Evolutionary conservation across 73 alveolate genomes (phyloP).

Genomic region (Paramecium caudatum): DNA sequence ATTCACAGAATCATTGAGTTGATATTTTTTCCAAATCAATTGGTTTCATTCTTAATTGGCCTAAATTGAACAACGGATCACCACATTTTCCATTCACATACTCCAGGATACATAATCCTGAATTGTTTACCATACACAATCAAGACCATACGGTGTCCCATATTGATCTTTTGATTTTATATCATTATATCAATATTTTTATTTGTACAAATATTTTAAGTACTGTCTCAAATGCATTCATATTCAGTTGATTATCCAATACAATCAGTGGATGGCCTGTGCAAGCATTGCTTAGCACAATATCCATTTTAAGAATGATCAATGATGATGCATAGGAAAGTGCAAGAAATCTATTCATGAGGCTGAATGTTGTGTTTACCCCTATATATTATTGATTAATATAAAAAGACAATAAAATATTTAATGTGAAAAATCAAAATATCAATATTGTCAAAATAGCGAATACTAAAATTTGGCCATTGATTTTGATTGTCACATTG

Average conservation of each 20-base stretch:
- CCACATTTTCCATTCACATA: not conserved
- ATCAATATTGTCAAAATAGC: no score
- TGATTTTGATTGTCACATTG: no score
- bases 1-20: not conserved
- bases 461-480: no score
- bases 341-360: not conserved
- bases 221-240: not conserved
- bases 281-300: not conserved
- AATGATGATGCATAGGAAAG: not conserved
- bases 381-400: no score
- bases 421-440: no score
- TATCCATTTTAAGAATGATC: not conserved
- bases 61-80: slow-evolving; percentile 5
- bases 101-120: not conserved
- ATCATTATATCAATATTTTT: not conserved
- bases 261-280: not conserved
- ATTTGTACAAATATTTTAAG: not conserved
- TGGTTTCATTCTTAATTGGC: no score
- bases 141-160: not conserved
- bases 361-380: no score
- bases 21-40: not conserved
- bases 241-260: not conserved
- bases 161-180: not conserved
- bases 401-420: no score
- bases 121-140: not conserved